Evolutionary conservation across 768 basidiomycete species (phyloP), one percentile per base, ranked within the genome.

Genomic region (Tubosaeta sp.): DNA sequence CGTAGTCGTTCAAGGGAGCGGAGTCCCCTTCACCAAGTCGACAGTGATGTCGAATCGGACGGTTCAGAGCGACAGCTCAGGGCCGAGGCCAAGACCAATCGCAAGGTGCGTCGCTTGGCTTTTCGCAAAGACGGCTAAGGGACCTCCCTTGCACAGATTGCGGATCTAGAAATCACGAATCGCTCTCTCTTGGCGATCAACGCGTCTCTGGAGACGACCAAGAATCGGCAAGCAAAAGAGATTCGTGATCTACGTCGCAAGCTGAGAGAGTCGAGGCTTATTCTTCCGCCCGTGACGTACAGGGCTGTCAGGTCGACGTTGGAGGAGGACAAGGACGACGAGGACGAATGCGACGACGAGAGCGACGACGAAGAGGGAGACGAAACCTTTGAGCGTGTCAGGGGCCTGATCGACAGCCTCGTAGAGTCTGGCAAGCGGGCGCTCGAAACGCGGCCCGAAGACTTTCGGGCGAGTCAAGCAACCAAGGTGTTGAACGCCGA

Each of bases 141-240:
- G 35, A 39, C 32, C 13, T n/a, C 14, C 54, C 45, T 36, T 34
- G 21, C 39, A 16, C 52, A 95, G 93, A 94, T 95, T 51, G 89
- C 87, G 12, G 92, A 95, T 71, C 75, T 95, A 11, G 90, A 94
- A 69, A 95, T 95, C 61, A 86, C 90, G 6, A 94, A 92, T 67
- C 78, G 81, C 30, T 95, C 92, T 1, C 76, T 95, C 16, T 76
- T 94, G 41, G 81, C 83, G 2, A 92, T 95, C 70, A 95, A 94
- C 61, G 73, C 85, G 2, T 79, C 86, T 16, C 76, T 95, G 19
- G 92, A 95, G 67, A 79, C 83, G 31, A 79, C 81, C 30, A 92
- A 90, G 69, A 80, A 86, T 57, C 79, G 78, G 25, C 92, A 94
- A 61, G 82, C 85, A 7, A 83, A 81, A 56, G 93, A 95, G 69